phyloP scores from a whole-genome alignment of 768 basidiomycete species.

The Hydnomerulius pinastri region DNA sequence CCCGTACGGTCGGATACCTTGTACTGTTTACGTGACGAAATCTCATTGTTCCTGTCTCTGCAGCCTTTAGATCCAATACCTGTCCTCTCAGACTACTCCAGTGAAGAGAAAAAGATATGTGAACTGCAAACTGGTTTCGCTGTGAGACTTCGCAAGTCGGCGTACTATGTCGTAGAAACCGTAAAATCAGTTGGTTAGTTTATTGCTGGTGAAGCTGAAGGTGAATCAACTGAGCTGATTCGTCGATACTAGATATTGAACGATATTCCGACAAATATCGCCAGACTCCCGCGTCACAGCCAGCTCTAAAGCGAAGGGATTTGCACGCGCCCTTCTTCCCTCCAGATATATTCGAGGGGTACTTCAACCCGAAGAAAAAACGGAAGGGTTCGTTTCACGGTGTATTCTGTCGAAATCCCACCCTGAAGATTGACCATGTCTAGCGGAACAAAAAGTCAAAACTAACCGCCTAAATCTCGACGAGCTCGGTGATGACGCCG shows the following conservation, averaged over 20 bases:
- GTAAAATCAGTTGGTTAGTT: constrained; percentile 60
- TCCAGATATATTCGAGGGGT: constrained; percentile 68
- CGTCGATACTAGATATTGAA: constrained; percentile 55
- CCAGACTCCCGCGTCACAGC: constrained; percentile 57
- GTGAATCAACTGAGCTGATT: not conserved
- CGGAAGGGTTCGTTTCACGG: constrained; percentile 43
- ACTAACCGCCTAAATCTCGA: constrained; percentile 62
- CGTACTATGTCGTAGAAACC: constrained; percentile 74
- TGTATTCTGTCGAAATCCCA: not conserved
- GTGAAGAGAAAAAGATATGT: constrained; percentile 65
- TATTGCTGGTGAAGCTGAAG: not conserved
- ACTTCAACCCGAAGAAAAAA: constrained; percentile 76
- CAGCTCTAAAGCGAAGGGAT: constrained; percentile 67
- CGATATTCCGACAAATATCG: constrained; percentile 87
- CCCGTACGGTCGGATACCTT: constrained; percentile 57
- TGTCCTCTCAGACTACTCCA: constrained; percentile 63
- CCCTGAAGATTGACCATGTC: not conserved
- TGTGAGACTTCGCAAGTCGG: constrained; percentile 63
- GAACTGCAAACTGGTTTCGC: constrained; percentile 69
- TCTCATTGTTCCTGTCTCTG: constrained; percentile 18
- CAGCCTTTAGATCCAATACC: constrained; percentile 70
- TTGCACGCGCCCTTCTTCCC: constrained; percentile 81
- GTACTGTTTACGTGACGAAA: constrained; percentile 17
- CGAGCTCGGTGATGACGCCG: constrained; percentile 64
- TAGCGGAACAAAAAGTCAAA: constrained; percentile 32